Evolutionary conservation across 176 grass and related monocot genomes (phyloP), one percentile per base, ranked within the genome.

Genomic region (Puya raimondii): DNA sequence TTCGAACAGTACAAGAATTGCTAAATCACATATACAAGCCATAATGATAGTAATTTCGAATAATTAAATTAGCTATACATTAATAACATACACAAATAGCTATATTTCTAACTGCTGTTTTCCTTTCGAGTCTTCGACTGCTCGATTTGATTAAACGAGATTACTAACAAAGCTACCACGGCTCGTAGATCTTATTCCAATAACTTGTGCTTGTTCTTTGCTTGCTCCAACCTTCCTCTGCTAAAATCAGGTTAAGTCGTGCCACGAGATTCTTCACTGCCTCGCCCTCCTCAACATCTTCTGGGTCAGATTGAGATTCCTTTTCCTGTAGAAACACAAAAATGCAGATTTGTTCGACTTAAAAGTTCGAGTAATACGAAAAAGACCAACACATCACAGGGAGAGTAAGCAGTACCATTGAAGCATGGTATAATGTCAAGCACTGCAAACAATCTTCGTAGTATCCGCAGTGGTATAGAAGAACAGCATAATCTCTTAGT

Each of bases 401-500:
- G 61, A 56, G 15, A 12, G 10, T 15, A 81, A 51, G 18, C 2
- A 29, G 54, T 29, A 66, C 65, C 50, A 75, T 64, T 53, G 76
- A 71, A 70, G 50, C 80, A 74, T 92, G 72, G 51, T 76, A 96
- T 3, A 51, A 56, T 49, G 71, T 77, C 68, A 96, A 79, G 75
- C 81, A 92, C 52, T 90, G 56, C 49, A 87, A 74, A 64, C 89
- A 92, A 71, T 87, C 88, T 89, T 90, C 49, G 29, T 89, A 92
- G 72, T 90, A 85, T 4, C 86, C 93, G 48, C 86, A 90, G 70
- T 96, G 93, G 71, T 96, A 96, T 11, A 96, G 71, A 83, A 96
- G 86, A 22, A 74, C 79, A 1, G 89, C 89, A 59, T 96, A 96
- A 53, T 92, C 93, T 72, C 88, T 92, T 63, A 96, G 76, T 71